These are phyloP conservation scores for Leccinum uliginosum DNA, from an alignment of 768 basidiomycete genomes.

Conservation along the genomic window DNA sequence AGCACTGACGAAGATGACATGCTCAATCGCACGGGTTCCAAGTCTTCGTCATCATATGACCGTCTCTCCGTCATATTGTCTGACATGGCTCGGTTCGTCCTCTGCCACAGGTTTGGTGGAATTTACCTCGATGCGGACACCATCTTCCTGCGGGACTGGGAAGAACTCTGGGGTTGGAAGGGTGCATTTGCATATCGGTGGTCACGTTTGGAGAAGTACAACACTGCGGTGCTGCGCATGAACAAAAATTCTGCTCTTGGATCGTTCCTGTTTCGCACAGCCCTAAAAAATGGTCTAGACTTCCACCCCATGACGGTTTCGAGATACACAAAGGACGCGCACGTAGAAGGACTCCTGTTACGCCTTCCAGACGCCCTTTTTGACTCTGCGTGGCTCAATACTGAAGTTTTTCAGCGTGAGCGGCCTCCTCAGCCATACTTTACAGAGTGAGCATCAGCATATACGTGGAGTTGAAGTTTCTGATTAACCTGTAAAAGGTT, in stretches of 20 bases:
- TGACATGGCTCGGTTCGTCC: constrained; percentile 95
- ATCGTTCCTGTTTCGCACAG: constrained; percentile 90
- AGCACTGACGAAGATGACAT: constrained; percentile 45
- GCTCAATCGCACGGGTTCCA: constrained; percentile 83
- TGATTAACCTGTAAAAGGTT: constrained; percentile 48
- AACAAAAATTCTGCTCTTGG: constrained; percentile 92
- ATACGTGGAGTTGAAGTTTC: not conserved
- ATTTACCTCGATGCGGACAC: constrained; percentile 98
- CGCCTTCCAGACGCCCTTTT: constrained; percentile 94
- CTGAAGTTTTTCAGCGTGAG: constrained; percentile 86
- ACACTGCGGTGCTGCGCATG: constrained; percentile 93
- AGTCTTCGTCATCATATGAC: constrained; percentile 84
- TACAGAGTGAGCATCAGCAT: constrained; percentile 52
- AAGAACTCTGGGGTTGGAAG: constrained; percentile 95
- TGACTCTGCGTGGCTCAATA: constrained; percentile 95
- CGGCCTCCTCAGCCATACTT: constrained; percentile 95
- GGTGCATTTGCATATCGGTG: constrained; percentile 97
- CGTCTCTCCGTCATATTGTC: constrained; percentile 89
- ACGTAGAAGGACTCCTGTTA: constrained; percentile 76
- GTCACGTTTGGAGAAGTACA: constrained; percentile 89
- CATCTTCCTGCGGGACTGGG: constrained; percentile 95
- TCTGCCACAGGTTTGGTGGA: constrained; percentile 96
- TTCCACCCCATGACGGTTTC: constrained; percentile 98
- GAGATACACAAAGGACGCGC: constrained; percentile 84
- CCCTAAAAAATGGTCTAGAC: constrained; percentile 88